A percentile compares a stretch with the other conserved stretches of the same genome.
These are phyloP conservation scores for Bathelium albidoporum DNA, from an alignment of 495 filamentous ascomycete species.

Conservation along the genomic window DNA sequence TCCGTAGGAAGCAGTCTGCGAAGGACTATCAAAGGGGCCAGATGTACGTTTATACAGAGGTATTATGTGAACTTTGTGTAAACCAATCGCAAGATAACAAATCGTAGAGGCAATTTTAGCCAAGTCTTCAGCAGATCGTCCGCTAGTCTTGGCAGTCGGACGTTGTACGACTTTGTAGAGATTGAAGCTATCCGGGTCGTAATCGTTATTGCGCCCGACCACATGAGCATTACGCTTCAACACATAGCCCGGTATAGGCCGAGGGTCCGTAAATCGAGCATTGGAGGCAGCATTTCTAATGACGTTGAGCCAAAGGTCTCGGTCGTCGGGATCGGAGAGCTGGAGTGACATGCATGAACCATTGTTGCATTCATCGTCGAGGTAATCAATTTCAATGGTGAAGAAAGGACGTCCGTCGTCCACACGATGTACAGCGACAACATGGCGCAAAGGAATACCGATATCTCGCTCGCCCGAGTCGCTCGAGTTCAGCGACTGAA, in stretches of 20 bases:
- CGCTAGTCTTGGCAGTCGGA: slow-evolving; percentile 44
- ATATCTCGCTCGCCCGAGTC: slow-evolving; percentile 41
- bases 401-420: slow-evolving; percentile 71
- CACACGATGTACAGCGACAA: slow-evolving; percentile 69
- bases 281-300: slow-evolving; percentile 54
- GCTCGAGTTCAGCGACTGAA: slow-evolving; percentile 38
- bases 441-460: slow-evolving; percentile 57
- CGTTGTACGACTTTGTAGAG: slow-evolving; percentile 81
- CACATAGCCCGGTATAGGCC: slow-evolving; percentile 49
- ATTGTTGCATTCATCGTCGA: slow-evolving; percentile 62
- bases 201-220: slow-evolving; percentile 64
- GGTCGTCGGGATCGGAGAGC: slow-evolving; percentile 60
- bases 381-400: slow-evolving; percentile 62
- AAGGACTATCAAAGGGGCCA: slow-evolving; percentile 40
- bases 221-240: slow-evolving; percentile 54
- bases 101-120: slow-evolving; percentile 60
- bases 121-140: slow-evolving; percentile 64
- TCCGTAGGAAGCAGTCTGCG: slow-evolving; percentile 50
- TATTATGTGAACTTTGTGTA: slow-evolving; percentile 72
- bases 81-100: slow-evolving; percentile 78
- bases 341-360: slow-evolving; percentile 56
- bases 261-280: slow-evolving; percentile 40
- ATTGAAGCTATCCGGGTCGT: slow-evolving; percentile 57
- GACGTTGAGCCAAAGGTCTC: slow-evolving; percentile 62
- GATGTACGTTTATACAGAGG: slow-evolving; percentile 58